Conservation (phyloP, 352 stramenopile species). For the Thalassiosira livingstoniorum region DNA sequence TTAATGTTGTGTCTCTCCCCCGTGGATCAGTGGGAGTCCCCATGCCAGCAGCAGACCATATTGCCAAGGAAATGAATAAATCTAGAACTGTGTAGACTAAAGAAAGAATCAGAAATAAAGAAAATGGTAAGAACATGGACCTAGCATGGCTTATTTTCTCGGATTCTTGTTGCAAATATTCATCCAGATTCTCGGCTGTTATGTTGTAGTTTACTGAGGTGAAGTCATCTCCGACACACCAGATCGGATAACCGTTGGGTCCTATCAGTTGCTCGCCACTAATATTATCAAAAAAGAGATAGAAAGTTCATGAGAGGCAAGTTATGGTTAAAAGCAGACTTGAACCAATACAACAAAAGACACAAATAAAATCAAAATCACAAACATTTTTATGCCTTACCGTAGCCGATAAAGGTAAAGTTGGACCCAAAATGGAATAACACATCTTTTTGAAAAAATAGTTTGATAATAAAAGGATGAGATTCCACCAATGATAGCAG, state of each 20-base stretch:
- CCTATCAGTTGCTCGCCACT: constrained; percentile 16
- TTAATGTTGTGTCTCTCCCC: constrained; percentile 20
- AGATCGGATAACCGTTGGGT: constrained; percentile 15
- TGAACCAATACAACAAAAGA: too few species aligned
- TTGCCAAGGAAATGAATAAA: constrained; percentile 31
- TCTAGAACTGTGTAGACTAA: constrained; percentile 42
- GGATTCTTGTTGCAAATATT: not conserved
- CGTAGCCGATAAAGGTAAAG: constrained; percentile 30
- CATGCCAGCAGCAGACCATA: constrained; percentile 43
- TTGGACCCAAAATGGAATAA: constrained; percentile 36
- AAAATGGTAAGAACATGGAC: constrained; percentile 27
- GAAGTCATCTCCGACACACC: constrained; percentile 10
- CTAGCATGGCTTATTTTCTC: not conserved
- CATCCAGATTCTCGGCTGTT: not conserved
- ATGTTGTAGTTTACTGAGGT: not conserved
- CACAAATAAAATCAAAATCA: not conserved
- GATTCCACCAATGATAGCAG: too few species aligned
- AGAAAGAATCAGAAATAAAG: constrained; percentile 22
- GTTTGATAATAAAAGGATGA: too few species aligned
- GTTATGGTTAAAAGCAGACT: too few species aligned
- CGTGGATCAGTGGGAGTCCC: constrained; percentile 46
- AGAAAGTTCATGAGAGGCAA: too few species aligned
- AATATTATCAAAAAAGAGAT: too few species aligned
- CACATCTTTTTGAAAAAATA: too few species aligned
- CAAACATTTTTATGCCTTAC: constrained; percentile 15